These are phyloP conservation scores for Entomortierella lignicola DNA, from an alignment of 192 early-diverging fungal species.

Conservation along the genomic window DNA sequence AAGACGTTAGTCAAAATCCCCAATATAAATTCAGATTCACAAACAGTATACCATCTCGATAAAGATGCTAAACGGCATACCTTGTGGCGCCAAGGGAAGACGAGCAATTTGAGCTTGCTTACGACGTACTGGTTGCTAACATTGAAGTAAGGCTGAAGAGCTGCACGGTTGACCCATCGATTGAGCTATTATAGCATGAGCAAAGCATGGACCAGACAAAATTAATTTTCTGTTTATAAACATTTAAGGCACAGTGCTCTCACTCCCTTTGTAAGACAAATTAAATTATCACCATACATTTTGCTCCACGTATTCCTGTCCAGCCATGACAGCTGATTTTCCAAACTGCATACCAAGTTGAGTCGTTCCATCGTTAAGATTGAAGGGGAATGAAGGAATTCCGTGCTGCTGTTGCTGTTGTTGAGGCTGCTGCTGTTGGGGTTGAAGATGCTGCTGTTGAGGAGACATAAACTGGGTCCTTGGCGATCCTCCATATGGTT, in stretches of 20 bases:
- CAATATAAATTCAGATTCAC: too few relatives aligned
- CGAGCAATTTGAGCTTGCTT: slow-evolving; percentile 82
- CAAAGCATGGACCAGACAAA: neutral
- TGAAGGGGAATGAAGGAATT: slow-evolving; percentile 60
- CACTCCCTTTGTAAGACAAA: neutral
- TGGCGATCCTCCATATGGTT: slow-evolving; percentile 35
- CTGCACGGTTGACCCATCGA: slow-evolving; percentile 86
- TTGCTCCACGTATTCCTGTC: slow-evolving; percentile 88
- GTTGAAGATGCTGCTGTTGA: slow-evolving; percentile 27
- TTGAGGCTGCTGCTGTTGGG: slow-evolving; percentile 19
- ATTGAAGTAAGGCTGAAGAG: slow-evolving; percentile 93
- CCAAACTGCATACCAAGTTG: slow-evolving; percentile 98
- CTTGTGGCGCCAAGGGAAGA: slow-evolving; percentile 92
- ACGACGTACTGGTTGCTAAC: slow-evolving; percentile 96
- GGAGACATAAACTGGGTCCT: slow-evolving; percentile 39
- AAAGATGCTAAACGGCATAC: too few relatives aligned
- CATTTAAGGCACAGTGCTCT: slow-evolving; percentile 10
- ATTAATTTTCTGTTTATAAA: neutral
- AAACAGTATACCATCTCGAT: too few relatives aligned
- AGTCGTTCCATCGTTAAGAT: slow-evolving; percentile 76
- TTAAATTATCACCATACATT: slow-evolving; percentile 71
- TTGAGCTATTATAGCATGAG: slow-evolving; percentile 69
- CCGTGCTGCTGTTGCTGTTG: slow-evolving; percentile 39
- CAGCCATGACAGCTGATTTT: slow-evolving; percentile 81
- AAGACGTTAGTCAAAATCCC: too few relatives aligned